Evolutionary conservation across 2,329 filamentous ascomycete genomes (phyloP), one percentile per base, ranked within the genome.

Genomic region (Penicillium polonicum): DNA sequence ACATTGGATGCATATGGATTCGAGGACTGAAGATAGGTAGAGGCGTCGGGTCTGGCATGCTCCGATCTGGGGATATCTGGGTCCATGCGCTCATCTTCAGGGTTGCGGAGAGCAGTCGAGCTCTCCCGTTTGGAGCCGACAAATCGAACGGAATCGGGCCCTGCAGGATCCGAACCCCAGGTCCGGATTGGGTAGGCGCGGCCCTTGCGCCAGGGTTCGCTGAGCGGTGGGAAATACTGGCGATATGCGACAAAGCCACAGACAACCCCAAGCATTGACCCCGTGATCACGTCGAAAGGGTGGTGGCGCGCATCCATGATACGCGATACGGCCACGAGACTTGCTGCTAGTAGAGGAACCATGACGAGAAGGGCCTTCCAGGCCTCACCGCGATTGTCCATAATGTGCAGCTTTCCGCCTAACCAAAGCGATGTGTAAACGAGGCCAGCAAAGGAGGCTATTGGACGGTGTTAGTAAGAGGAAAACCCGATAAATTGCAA

Each of bases 221-320:
- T 75, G 10, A 85, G 69, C 0, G 83, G 74, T 19, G 83, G 83
- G 70, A 85, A 86, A 67, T 86, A 86, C 67, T 85, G 83, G 45
- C 82, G 77, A 64, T 85, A 86, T 1, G 82, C 74, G 31, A 77
- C 74, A 72, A 76, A 83, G 9, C 81, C 82, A 39, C 80, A 80
- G 33, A 80, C 62, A 19, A 84, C 75, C 4, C 83, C 83, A 2
- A 86, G 72, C 10, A 81, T 61, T 1, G 79, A 81, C 9, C 83
- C 83, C 13, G 79, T 80, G 41, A 86, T 76, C 31, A 86, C 83
- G 62, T 86, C 83, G 68, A 86, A 85, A 0, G 83, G 82, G 63
- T 86, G 83, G 58, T 86, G 83, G 17, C 83, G 78, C 23, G 83
- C 83, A 63, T 86, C 83, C 83, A 85, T 85, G 56, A 85, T 85